Evolutionary conservation across 345 rosid genomes (phyloP), one percentile per base, ranked within the genome.

Genomic region (Iberis pinnata): DNA sequence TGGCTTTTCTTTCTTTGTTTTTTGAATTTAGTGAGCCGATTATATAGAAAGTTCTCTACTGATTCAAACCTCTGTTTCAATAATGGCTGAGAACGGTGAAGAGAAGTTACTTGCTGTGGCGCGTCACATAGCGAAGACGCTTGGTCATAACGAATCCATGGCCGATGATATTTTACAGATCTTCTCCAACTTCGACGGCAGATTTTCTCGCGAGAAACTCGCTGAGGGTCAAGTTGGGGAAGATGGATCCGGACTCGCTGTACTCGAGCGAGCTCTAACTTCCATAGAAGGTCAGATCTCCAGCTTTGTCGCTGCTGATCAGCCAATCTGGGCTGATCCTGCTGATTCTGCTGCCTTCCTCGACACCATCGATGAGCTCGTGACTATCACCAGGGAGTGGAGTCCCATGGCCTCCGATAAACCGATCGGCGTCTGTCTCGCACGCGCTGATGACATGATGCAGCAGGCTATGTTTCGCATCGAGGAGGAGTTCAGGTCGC

Each of bases 161-260:
- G 84, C 98, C 12, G 93, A 87, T 50, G 96, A 90, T 69, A 80
- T 90, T 62, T 65, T 87, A 52, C 98, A 90, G 76, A 87, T 87
- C 68, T 82, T 84, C 75, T 87, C 96, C 52, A 82, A 64, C 73
- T 87, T 80, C 71, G 96, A 90, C 74, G 85, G 85, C 46, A 64
- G 98, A 12, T 87, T 87, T 32, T 80, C 96, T 15, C 96, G 96
- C 32, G 98, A 84, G 58, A 86, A 79, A 26, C 55, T 87, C 12
- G 61, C 80, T 38, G 80, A 71, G 2, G 45, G 15, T 17, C 71
- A 74, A 26, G n/a, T 68, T 48, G 65, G 56, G 5, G 75, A 70
- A 62, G 77, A 70, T 27, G 72, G 68, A 35, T 67, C 80, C 26
- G 70, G 67, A 32, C 75, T 60, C 36, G 71, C 78, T 6, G 53